phyloP scores from a whole-genome alignment of 108 stramenopile genomes.

The Stephanodiscus triporus region DNA sequence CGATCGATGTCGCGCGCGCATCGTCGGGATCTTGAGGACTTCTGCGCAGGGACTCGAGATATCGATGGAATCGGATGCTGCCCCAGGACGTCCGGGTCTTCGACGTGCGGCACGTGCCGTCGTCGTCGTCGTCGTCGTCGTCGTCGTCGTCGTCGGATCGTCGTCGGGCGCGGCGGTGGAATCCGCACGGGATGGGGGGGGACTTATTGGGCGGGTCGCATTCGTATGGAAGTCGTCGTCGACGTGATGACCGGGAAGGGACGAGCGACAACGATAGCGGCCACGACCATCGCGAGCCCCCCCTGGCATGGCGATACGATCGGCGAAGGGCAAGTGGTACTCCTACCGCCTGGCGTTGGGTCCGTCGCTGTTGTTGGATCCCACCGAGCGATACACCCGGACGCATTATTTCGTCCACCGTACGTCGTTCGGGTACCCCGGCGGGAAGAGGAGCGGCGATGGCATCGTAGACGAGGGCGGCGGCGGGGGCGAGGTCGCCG shows the following conservation, averaged over 20 bases:
- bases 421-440: conserved; percentile 28
- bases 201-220: too few relatives aligned
- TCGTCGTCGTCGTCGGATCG: too few relatives aligned
- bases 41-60: conserved; percentile 45
- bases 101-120: conserved; percentile 54
- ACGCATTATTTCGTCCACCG: conserved; percentile 54
- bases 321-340: conserved; percentile 68
- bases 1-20: not conserved
- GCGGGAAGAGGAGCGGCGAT: not conserved
- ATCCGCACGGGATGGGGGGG: too few relatives aligned
- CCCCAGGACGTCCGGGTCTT: conserved; percentile 63
- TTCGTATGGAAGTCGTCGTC: too few relatives aligned
- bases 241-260: too few relatives aligned
- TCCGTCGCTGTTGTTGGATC: conserved; percentile 52
- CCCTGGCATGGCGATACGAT: conserved; percentile 76
- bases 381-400: conserved; percentile 65
- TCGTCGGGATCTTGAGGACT: conserved; percentile 14
- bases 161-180: conserved; percentile 19
- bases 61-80: conserved; percentile 75
- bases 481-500: not conserved
- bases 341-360: conserved; percentile 71
- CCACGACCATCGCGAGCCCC: not conserved
- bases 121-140: too few relatives aligned
- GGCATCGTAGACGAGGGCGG: not conserved
- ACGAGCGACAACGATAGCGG: too few relatives aligned